Evolutionary conservation across 805 yeast species (phyloP).

Genomic region (Kodamaea jinghongensis): DNA sequence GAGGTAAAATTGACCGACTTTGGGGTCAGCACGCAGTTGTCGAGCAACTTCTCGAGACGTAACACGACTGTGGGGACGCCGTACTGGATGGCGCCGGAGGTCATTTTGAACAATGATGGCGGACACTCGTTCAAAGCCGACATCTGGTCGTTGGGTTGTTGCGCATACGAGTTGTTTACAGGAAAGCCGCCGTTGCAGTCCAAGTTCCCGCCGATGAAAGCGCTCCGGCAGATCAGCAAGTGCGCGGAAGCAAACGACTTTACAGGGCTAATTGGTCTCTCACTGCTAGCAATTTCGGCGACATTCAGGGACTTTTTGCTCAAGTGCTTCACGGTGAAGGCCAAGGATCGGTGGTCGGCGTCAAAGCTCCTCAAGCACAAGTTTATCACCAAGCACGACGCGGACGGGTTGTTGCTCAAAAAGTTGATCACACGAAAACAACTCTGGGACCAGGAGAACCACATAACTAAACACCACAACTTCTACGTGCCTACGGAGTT

Average conservation of each 20-base stretch:
- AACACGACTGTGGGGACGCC: slow-evolving; percentile 56
- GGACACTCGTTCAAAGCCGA: slow-evolving; percentile 60
- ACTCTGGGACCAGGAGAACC: slow-evolving; percentile 40
- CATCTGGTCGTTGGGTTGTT: slow-evolving; percentile 78
- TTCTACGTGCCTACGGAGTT: slow-evolving; percentile 39
- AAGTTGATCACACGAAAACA: slow-evolving; percentile 33
- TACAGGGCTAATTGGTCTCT: slow-evolving; percentile 24
- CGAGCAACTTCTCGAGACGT: slow-evolving; percentile 41
- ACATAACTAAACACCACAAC: slow-evolving; percentile 26
- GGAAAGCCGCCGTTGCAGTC: slow-evolving; percentile 69
- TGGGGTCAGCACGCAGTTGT: slow-evolving; percentile 44
- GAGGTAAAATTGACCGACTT: slow-evolving; percentile 45
- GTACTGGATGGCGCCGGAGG: slow-evolving; percentile 66
- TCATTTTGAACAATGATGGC: slow-evolving; percentile 56
- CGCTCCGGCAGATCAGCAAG: slow-evolving; percentile 36
- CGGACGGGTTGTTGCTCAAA: slow-evolving; percentile 19
- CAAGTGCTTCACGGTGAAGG: slow-evolving; percentile 34
- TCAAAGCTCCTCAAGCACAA: slow-evolving; percentile 31
- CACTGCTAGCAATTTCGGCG: slow-evolving; percentile 20
- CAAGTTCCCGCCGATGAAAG: slow-evolving; percentile 42
- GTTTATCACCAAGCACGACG: slow-evolving; percentile 24
- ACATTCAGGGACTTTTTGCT: slow-evolving; percentile 30
- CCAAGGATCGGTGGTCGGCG: slow-evolving; percentile 32
- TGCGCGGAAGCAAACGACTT: slow-evolving; percentile 33
- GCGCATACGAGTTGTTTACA: slow-evolving; percentile 67